Base-by-base conservation (phyloP, 1,139 yeast genomes). In the Pichia sp. region DNA sequence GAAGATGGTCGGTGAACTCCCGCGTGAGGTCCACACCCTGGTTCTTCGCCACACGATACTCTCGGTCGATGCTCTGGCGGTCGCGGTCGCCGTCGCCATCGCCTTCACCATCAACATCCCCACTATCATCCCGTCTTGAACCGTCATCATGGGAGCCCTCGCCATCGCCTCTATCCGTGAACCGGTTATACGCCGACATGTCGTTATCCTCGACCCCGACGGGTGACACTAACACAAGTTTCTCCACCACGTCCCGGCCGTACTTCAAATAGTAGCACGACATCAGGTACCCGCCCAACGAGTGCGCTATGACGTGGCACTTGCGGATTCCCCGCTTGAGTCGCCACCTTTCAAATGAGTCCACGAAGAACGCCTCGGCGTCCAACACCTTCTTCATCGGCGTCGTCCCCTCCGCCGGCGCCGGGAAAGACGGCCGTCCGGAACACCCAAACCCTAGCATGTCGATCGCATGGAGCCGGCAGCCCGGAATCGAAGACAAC, bases 231-330 rank as follows among this genome's bases (percentile, higher is more conserved):
- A 93, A 74, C 44, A 89, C 77, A 58, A 93, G 72, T 59, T 84
- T 81, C 30, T 79, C 73, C n/a, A 92, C 77, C 63, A 85, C 88
- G 1, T 77, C 75, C 1, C 77, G 75, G 0, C 96, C 93, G 66
- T 87, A 85, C 62, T 85, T 84, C 63, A 85, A 63, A 29, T 93
- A 85, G 67, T 93, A 93, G 16, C 88, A 84, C 58, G 85, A 81
- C 40, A 93, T 84, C 53, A 93, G 72, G 64, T 91, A 91, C 0
- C 96, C 98, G 30, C 99, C 99, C 65, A 90, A 81, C 0, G 97
- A 91, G 69, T 93, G 99, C 1, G 96, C 97, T 55, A 92, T 79
- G 33, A 93, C 69, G 9, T 87, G 80, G 64, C 92, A 84, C 57
- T 78, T 78, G 5, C 77, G 72, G 44, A 87, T 68, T 0, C 77